These are phyloP conservation scores for Aureobasidium sp. DNA, from an alignment of 2,329 filamentous ascomycete genomes.

Conservation along the genomic window DNA sequence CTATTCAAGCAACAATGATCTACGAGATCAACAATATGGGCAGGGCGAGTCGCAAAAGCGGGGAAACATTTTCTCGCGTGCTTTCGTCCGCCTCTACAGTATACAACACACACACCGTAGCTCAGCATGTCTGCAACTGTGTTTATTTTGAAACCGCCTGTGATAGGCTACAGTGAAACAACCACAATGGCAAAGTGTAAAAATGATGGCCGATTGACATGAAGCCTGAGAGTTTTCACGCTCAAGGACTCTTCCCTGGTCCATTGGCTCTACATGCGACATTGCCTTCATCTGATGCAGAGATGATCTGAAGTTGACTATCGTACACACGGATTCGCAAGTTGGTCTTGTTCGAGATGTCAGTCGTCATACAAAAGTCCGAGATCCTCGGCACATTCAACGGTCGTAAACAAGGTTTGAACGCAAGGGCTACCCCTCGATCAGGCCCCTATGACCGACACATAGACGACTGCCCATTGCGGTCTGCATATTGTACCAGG, in stretches of 20 bases:
- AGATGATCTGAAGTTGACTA: background rate
- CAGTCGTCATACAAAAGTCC: background rate
- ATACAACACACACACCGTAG: background rate
- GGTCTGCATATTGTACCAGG: background rate
- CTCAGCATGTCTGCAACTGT: background rate
- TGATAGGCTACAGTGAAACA: background rate
- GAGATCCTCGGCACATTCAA: constrained; percentile 2
- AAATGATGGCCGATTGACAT: background rate
- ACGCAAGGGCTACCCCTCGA: constrained; percentile 4
- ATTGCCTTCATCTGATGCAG: background rate
- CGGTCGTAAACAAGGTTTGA: background rate
- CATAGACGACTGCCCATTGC: background rate
- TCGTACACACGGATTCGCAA: background rate
- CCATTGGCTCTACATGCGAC: no score
- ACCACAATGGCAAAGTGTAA: background rate
- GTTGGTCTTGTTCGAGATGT: background rate
- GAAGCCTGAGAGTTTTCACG: no score
- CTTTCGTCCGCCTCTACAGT: background rate
- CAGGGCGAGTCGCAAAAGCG: background rate
- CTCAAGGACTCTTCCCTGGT: background rate
- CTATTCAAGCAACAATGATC: background rate
- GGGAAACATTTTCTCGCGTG: background rate
- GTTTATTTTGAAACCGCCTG: background rate
- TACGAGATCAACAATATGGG: background rate
- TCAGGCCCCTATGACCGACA: background rate